phyloP scores from a whole-genome alignment of 345 rosid genomes.

The Erucastrum elatum region DNA sequence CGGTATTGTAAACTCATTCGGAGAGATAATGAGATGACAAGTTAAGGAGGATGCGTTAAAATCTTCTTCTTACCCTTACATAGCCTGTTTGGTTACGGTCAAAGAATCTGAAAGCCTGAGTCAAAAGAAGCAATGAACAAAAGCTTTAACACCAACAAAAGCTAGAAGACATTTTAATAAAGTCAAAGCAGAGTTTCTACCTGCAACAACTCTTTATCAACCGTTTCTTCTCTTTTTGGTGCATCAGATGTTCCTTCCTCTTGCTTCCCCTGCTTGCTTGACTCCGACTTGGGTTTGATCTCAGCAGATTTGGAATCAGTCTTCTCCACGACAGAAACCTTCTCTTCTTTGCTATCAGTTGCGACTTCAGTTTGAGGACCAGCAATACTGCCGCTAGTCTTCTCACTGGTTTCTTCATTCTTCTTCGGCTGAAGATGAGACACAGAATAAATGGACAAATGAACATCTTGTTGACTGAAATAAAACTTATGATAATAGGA shows the following conservation, averaged over 20 bases:
- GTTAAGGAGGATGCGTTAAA: neutral
- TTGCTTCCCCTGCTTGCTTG: constrained; percentile 38
- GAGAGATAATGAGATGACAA: neutral
- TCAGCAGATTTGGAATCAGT: constrained; percentile 37
- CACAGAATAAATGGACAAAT: constrained; percentile 7
- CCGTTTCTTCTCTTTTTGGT: constrained; percentile 46
- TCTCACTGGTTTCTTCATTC: constrained; percentile 49
- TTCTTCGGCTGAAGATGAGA: constrained; percentile 22
- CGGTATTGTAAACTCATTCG: neutral
- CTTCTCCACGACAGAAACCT: constrained; percentile 39
- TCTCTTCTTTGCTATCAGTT: constrained; percentile 45
- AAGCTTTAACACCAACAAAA: constrained; percentile 9
- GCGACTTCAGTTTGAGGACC: constrained; percentile 30
- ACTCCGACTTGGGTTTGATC: constrained; percentile 40
- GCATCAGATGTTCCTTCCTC: constrained; percentile 40
- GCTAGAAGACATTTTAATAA: neutral
- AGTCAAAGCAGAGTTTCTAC: constrained; percentile 34
- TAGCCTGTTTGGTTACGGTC: constrained; percentile 87
- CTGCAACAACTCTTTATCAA: constrained; percentile 83
- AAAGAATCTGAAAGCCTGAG: constrained; percentile 93
- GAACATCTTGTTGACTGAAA: neutral
- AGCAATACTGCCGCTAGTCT: constrained; percentile 24
- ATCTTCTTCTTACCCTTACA: constrained; percentile 57
- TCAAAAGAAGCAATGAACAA: constrained; percentile 3
- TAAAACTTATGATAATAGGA: neutral